A percentile compares a stretch with the other conserved stretches of the same genome.
Evolutionary conservation across 2,329 filamentous ascomycete species (phyloP).

Genomic region (Helotiales sp.): DNA sequence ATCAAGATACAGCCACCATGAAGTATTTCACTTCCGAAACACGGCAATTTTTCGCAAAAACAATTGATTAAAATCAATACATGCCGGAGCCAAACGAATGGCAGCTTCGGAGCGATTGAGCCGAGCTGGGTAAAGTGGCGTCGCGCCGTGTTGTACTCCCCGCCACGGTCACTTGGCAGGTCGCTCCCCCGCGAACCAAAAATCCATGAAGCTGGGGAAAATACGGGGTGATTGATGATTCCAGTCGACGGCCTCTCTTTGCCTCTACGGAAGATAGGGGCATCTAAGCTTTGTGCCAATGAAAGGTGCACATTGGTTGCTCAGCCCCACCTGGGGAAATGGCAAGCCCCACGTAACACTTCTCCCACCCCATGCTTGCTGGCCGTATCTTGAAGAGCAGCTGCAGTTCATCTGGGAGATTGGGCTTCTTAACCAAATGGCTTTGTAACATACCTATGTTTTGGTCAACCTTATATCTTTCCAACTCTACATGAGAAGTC

Average conservation of each 20-base stretch:
- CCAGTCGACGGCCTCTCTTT: not conserved
- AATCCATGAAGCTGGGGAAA: not conserved
- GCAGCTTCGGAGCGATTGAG: not conserved
- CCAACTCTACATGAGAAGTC: not conserved
- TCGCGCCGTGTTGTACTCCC: not conserved
- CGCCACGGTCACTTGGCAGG: not conserved
- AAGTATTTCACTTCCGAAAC: not conserved
- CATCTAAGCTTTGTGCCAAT: not conserved
- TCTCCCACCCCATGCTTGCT: not conserved
- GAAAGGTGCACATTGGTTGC: not conserved
- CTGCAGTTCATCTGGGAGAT: not conserved
- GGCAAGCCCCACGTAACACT: not conserved
- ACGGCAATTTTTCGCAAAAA: not conserved
- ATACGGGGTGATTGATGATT: not conserved
- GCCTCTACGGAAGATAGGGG: no score
- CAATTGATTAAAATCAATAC: not conserved
- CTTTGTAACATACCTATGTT: not conserved
- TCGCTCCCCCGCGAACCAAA: not conserved
- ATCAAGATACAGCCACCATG: no score
- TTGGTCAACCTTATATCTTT: no score
- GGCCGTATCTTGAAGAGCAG: no score
- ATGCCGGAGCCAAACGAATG: not conserved
- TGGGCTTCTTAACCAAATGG: not conserved
- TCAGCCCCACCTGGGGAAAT: not conserved
- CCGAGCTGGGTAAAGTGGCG: not conserved